Evolutionary conservation across 768 basidiomycete species (phyloP).

Genomic region (Suillus alpinus): DNA sequence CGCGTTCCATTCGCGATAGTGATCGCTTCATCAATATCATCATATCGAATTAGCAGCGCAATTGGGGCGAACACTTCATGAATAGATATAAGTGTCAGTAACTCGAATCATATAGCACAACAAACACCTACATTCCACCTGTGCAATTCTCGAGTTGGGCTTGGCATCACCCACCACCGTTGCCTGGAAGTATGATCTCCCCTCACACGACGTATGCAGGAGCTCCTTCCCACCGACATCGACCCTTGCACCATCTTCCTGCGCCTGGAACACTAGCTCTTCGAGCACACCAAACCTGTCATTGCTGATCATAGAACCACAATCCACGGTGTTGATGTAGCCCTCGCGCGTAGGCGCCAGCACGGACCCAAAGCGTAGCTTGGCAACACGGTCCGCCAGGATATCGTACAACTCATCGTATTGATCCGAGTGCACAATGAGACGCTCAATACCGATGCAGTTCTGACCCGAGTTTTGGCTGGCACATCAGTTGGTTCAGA

Average conservation of each 20-base stretch:
- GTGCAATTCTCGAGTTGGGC: constrained; percentile 70
- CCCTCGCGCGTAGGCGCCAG: constrained; percentile 65
- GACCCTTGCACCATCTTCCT: constrained; percentile 61
- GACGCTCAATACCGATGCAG: constrained; percentile 93
- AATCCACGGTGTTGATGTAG: constrained; percentile 73
- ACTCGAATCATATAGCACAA: not conserved
- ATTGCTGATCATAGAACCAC: constrained; percentile 81
- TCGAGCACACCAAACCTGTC: constrained; percentile 71
- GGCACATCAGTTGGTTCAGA: constrained; percentile 5
- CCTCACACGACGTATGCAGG: constrained; percentile 60
- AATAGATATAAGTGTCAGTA: constrained; percentile 4
- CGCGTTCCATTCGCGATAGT: constrained; percentile 83
- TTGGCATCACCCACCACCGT: constrained; percentile 83
- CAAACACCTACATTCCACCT: constrained; percentile 67
- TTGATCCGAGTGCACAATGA: constrained; percentile 79
- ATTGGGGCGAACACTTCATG: constrained; percentile 86
- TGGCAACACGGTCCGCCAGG: constrained; percentile 59
- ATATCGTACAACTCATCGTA: constrained; percentile 72
- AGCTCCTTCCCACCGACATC: constrained; percentile 64
- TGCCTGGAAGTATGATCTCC: constrained; percentile 82
- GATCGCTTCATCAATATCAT: constrained; percentile 80
- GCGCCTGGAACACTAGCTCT: constrained; percentile 65
- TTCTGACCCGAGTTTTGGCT: constrained; percentile 96
- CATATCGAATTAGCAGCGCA: constrained; percentile 82
- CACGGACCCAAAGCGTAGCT: constrained; percentile 77